These are phyloP conservation scores for Crataegus laevigata DNA, from an alignment of 306 rosid species.

Conservation along the genomic window DNA sequence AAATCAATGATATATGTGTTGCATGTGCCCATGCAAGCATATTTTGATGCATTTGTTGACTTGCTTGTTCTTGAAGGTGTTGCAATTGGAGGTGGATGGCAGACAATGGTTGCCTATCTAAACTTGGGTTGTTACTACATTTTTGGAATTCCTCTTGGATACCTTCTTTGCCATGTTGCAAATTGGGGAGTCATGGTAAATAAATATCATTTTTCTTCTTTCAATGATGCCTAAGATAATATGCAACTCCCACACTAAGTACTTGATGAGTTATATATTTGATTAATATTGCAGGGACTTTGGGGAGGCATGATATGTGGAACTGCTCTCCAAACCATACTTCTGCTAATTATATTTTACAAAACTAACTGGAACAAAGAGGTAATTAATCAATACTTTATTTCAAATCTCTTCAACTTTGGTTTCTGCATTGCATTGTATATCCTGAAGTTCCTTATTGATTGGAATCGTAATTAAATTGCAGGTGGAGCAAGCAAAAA, in stretches of 20 bases:
- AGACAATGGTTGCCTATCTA: conserved; percentile 41
- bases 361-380: conserved; percentile 50
- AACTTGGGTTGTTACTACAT: conserved; percentile 49
- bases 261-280: not conserved
- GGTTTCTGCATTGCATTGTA: not conserved
- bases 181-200: conserved; percentile 39
- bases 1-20: not conserved
- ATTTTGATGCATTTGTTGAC: not conserved
- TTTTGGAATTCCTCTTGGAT: conserved; percentile 49
- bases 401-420: not conserved
- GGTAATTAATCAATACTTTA: conserved; percentile 19
- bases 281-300: conserved; percentile 22
- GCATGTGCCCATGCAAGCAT: not conserved
- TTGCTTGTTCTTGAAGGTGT: conserved; percentile 27
- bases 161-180: conserved; percentile 21
- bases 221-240: not conserved
- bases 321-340: conserved; percentile 26
- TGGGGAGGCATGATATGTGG: conserved; percentile 47
- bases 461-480: not conserved
- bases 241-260: not conserved
- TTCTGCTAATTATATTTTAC: conserved; percentile 21
- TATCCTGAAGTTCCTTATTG: not conserved
- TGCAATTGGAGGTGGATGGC: conserved; percentile 61
- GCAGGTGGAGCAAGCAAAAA: conserved; percentile 50
- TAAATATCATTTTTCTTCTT: not conserved